Conservation (phyloP, 805 yeast species). For the Isabelozyma pseudorhagii region DNA sequence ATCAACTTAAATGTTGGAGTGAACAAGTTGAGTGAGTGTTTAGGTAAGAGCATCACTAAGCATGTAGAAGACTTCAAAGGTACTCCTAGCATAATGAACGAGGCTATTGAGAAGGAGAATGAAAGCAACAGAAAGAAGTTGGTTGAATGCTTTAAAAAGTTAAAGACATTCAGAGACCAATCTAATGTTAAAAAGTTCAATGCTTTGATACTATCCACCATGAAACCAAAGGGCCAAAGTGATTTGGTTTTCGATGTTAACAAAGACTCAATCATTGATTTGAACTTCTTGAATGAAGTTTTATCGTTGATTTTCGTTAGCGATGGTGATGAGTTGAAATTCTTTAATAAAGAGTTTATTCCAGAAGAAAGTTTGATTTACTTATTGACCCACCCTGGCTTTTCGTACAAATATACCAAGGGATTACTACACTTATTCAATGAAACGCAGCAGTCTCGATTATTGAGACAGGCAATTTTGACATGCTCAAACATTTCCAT, state of each 20-base stretch:
- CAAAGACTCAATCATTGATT: constrained; percentile 63
- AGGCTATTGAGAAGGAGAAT: constrained; percentile 14
- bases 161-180: constrained; percentile 15
- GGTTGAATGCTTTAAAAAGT: constrained; percentile 19
- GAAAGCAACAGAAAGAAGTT: constrained; percentile 13
- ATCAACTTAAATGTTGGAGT: constrained; percentile 59
- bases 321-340: constrained; percentile 16
- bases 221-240: constrained; percentile 24
- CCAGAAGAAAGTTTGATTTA: constrained; percentile 66
- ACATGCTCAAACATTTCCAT: constrained; percentile 71
- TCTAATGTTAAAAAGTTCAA: constrained; percentile 24
- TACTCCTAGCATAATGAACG: constrained; percentile 19
- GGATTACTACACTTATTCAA: constrained; percentile 53
- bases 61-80: constrained; percentile 18
- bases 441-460: constrained; percentile 47
- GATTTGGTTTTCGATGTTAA: constrained; percentile 56
- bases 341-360: constrained; percentile 26
- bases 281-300: constrained; percentile 47
- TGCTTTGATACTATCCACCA: constrained; percentile 24
- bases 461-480: constrained; percentile 78
- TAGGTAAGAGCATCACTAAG: constrained; percentile 55
- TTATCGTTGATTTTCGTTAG: constrained; percentile 38
- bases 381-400: constrained; percentile 82
- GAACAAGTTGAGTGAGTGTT: constrained; percentile 63
- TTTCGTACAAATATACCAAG: constrained; percentile 58